A percentile compares a stretch with the other conserved stretches of the same genome.
Conservation (phyloP, 495 filamentous ascomycete genomes). For the Penicillium dipodomyicola region DNA sequence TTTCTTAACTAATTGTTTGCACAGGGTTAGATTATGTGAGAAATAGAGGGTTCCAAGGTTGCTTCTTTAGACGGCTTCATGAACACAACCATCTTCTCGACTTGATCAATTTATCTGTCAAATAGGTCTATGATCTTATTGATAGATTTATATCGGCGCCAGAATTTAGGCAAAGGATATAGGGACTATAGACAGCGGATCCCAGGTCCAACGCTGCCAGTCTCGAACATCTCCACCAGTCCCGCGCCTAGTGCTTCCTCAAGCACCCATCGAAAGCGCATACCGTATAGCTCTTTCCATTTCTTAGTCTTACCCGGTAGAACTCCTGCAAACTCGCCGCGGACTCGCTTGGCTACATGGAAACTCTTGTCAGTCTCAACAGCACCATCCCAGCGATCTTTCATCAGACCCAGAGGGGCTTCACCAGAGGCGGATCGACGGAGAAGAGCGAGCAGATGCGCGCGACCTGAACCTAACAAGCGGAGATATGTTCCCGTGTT, state of each 20-base stretch:
- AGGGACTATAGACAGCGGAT: constrained; percentile 53
- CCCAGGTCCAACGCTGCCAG: constrained; percentile 73
- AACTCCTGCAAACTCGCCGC: constrained; percentile 69
- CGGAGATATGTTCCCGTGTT: constrained; percentile 71
- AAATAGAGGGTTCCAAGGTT: background rate
- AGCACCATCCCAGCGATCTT: constrained; percentile 80
- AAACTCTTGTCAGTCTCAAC: constrained; percentile 56
- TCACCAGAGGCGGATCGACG: constrained; percentile 63
- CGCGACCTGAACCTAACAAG: constrained; percentile 62
- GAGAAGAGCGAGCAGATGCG: constrained; percentile 64
- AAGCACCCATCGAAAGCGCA: constrained; percentile 75
- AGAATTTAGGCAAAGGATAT: background rate
- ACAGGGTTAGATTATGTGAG: background rate
- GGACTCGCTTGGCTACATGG: constrained; percentile 56
- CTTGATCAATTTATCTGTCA: background rate
- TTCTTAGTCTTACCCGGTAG: constrained; percentile 71
- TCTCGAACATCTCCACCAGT: constrained; percentile 81
- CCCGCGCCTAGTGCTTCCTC: constrained; percentile 77
- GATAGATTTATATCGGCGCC: background rate
- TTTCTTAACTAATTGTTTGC: background rate
- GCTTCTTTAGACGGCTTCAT: background rate
- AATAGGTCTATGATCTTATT: background rate
- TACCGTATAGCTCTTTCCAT: constrained; percentile 77
- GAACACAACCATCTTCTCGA: background rate
- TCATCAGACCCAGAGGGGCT: constrained; percentile 62